Percentiles rank a stretch among this genome's conserved stretches.
phyloP scores from a whole-genome alignment of 306 rosid genomes.

The Mimosa pudica region DNA sequence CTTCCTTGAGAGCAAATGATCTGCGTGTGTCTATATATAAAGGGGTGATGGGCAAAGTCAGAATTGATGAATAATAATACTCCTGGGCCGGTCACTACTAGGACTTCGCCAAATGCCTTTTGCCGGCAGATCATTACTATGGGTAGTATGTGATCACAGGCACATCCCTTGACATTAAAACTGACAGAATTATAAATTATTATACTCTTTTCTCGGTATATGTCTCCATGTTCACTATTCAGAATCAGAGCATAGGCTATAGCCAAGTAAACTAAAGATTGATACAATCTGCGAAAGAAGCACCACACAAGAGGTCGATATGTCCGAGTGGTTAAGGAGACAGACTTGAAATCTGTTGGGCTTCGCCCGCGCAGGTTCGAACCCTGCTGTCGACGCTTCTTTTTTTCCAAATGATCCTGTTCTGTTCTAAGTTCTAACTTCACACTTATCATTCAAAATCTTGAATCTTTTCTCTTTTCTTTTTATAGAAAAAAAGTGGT shows the following conservation, averaged over 20 bases:
- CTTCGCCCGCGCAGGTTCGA: no score
- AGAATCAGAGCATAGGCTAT: background rate
- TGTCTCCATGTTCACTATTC: background rate
- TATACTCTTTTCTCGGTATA: background rate
- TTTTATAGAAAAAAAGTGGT: no score
- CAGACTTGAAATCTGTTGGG: no score
- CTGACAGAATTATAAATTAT: background rate
- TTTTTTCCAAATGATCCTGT: no score
- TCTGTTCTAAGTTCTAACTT: no score
- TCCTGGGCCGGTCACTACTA: background rate
- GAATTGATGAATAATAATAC: background rate
- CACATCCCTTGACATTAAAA: background rate
- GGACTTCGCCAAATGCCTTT: background rate
- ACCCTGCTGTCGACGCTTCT: no score
- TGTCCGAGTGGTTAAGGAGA: no score
- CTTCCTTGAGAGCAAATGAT: background rate
- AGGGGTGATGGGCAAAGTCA: background rate
- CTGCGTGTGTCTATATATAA: background rate
- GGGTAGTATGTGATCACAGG: background rate
- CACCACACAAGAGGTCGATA: no score
- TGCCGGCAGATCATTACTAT: background rate
- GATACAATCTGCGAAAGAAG: no score
- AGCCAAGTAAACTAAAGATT: background rate
- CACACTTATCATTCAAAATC: no score
- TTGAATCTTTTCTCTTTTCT: no score